Conservation (phyloP, 495 filamentous ascomycete species). For the Cercophora newfieldiana region DNA sequence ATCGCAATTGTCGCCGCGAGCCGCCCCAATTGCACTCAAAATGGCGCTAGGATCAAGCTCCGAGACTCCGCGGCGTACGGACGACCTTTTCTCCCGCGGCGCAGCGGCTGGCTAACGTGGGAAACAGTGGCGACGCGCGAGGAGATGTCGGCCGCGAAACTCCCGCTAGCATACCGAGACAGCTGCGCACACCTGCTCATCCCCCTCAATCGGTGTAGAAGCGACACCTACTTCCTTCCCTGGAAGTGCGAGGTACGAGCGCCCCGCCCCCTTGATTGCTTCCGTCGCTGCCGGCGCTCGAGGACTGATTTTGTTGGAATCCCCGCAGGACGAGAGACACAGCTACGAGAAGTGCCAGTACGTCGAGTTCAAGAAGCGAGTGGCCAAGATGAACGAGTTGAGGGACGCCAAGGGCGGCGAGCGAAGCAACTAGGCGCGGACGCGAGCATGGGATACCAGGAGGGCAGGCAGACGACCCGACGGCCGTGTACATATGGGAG, state of each 20-base stretch:
- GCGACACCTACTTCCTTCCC: slow-evolving; percentile 87
- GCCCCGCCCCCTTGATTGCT: no score
- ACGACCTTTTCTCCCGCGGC: not conserved
- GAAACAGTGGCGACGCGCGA: slow-evolving; percentile 69
- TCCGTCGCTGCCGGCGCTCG: not conserved
- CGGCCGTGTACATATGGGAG: slow-evolving; percentile 23
- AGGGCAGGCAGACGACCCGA: slow-evolving; percentile 4
- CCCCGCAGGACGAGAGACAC: slow-evolving; percentile 81
- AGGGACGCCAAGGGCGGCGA: slow-evolving; percentile 80
- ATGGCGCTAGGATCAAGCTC: slow-evolving; percentile 36
- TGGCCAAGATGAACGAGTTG: slow-evolving; percentile 97
- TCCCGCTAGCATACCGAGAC: slow-evolving; percentile 90
- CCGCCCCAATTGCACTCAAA: slow-evolving; percentile 32
- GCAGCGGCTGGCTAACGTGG: slow-evolving; percentile 1
- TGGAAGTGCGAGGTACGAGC: slow-evolving; percentile 93
- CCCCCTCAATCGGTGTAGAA: slow-evolving; percentile 91
- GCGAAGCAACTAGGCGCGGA: slow-evolving; percentile 72
- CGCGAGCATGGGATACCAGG: not conserved
- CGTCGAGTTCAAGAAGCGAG: slow-evolving; percentile 95
- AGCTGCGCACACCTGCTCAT: slow-evolving; percentile 92
- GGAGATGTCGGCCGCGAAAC: slow-evolving; percentile 87
- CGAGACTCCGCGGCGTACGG: slow-evolving; percentile 41
- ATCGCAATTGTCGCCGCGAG: slow-evolving; percentile 30
- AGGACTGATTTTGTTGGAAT: slow-evolving; percentile 6
- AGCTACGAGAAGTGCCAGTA: slow-evolving; percentile 99